Base-by-base conservation (phyloP, 768 basidiomycete genomes). In the Mrakia blollopis region DNA sequence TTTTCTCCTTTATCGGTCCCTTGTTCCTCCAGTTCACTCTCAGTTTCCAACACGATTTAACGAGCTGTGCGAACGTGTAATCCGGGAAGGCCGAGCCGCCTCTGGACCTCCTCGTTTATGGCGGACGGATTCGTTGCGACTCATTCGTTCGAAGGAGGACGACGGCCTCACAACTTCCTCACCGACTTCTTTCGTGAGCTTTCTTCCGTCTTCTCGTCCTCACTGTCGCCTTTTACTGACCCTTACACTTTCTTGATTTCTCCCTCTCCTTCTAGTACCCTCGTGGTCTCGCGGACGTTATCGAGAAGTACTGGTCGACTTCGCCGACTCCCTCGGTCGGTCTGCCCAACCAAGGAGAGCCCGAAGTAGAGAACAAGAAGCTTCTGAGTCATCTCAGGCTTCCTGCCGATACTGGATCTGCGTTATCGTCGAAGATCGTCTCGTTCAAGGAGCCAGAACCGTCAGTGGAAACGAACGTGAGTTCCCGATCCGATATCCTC, bases 41-140 rank as follows among this genome's bases (percentile, higher is more conserved):
- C 74, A 75, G 28, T 25, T 25, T 9, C 74, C 74, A 18, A 21
- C 65, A 3, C 67, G 74, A 1, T 75, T 75, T n/a, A 75, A 75
- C 74, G 37, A 52, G 32, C 67, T 75, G 8, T 39, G 39, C 35
- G 67, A 69, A 52, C 41, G 74, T 18, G 67, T 69, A 1, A 32
- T 50, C 35, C 41, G 25, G 14, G 52, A 75, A 18, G 74, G 74
- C 18, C 62, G 74, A n/a, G 52, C 32, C 5, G 32, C 52, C 11
- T 32, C 74, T 14, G 74, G 74, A 18, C 47, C 65, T 21, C 65
- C 74, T 25, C 30, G 52, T 2, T 35, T 30, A 28, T 61, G 21
- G 37, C 11, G 54, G 28, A 50, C 67, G 4, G 74, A 75, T 50
- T 75, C 74, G 67, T 30, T 68, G 11, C 23, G 57, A 9, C 11